A percentile compares a stretch with the other conserved stretches of the same genome.
phyloP scores from a whole-genome alignment of 225 moss, liverwort and hornwort species.

The Straminergon stramineum region DNA sequence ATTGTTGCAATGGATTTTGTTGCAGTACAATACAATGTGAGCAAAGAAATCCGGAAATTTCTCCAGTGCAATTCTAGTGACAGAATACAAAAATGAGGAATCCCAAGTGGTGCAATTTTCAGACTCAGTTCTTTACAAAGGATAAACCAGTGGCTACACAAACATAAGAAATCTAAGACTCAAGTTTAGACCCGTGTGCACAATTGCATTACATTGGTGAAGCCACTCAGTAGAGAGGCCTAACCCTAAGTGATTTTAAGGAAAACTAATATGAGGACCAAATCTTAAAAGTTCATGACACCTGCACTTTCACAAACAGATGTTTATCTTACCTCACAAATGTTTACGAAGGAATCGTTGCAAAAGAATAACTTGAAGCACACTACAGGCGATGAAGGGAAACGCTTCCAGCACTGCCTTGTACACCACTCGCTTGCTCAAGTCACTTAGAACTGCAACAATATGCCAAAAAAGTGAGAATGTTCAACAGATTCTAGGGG shows the following conservation, averaged over 20 bases:
- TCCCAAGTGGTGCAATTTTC: not conserved
- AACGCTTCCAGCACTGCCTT: conserved; percentile 25
- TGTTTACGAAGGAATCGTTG: conserved; percentile 19
- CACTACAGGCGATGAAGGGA: conserved; percentile 8
- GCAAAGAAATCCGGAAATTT: not conserved
- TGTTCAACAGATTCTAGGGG: not conserved
- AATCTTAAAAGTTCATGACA: not conserved
- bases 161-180: not conserved
- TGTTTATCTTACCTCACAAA: not conserved
- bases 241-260: not conserved
- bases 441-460: conserved; percentile 15
- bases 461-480: not conserved
- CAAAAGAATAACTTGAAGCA: conserved; percentile 20
- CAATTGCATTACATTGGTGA: not conserved
- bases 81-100: not conserved
- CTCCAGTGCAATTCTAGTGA: not conserved
- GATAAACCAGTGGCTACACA: not conserved
- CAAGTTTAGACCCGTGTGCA: not conserved
- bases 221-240: not conserved
- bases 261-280: not conserved
- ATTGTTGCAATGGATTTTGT: not conserved
- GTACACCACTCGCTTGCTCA: conserved; percentile 38
- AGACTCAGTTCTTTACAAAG: not conserved
- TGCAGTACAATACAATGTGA: not conserved
- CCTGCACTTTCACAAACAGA: not conserved